phyloP scores from a whole-genome alignment of 305 asterid genomes.

The Andrographis paniculata region DNA sequence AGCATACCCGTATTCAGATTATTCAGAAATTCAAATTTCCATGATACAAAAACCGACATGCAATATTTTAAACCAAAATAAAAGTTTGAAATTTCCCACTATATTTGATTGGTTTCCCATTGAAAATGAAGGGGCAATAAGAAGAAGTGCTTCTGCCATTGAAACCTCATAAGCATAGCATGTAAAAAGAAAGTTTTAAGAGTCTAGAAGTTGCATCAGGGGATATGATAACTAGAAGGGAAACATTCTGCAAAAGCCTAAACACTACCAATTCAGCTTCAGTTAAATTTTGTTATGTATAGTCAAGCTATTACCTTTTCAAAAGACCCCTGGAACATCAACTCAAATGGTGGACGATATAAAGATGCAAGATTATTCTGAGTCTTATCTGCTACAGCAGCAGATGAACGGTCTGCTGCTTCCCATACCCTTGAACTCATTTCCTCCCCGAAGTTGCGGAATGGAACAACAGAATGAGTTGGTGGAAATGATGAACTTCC shows the following conservation, averaged over 20 bases:
- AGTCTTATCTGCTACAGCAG: slow-evolving; percentile 48
- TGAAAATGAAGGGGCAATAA: neutral
- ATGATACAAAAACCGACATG: too few relatives aligned
- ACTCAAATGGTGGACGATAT: slow-evolving; percentile 90
- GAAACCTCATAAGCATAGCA: neutral
- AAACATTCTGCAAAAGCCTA: slow-evolving; percentile 7
- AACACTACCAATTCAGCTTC: slow-evolving; percentile 1
- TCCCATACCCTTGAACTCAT: slow-evolving; percentile 89
- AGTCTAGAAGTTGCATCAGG: neutral
- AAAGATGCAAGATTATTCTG: slow-evolving; percentile 92
- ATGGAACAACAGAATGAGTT: slow-evolving; percentile 72
- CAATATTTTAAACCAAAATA: slow-evolving; percentile 1
- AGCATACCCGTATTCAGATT: too few relatives aligned
- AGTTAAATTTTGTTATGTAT: neutral
- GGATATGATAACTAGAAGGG: slow-evolving; percentile 6
- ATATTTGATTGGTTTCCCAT: too few relatives aligned
- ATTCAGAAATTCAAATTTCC: too few relatives aligned
- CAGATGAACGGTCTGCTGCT: slow-evolving; percentile 56
- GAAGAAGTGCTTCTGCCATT: neutral
- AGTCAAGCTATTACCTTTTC: slow-evolving; percentile 54
- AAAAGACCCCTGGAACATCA: slow-evolving; percentile 85
- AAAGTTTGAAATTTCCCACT: neutral
- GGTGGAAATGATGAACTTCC: slow-evolving; percentile 60
- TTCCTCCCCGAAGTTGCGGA: slow-evolving; percentile 96
- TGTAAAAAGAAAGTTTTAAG: neutral